Percentiles rank a stretch among this genome's conserved stretches.
Evolutionary conservation across 805 yeast species (phyloP).

Genomic region (Groenewaldozyma tartarivorans): DNA sequence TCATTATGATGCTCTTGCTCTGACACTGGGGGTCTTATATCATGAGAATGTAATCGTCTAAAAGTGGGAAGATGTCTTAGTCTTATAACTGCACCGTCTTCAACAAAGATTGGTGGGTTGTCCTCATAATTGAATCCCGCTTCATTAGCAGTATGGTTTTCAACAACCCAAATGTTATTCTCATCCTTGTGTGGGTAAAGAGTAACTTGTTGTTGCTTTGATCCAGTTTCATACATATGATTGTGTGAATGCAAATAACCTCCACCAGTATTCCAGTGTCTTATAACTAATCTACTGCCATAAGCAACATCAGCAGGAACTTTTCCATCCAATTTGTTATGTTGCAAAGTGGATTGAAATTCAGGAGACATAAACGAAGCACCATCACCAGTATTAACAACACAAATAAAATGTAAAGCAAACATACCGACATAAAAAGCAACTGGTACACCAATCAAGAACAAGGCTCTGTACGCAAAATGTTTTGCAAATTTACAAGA

Average conservation of each 20-base stretch:
- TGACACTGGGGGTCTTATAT: slow-evolving; percentile 75
- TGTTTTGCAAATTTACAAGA: slow-evolving; percentile 32
- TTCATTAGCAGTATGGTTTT: slow-evolving; percentile 28
- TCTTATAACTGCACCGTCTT: slow-evolving; percentile 49
- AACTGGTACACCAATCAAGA: slow-evolving; percentile 46
- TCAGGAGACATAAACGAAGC: slow-evolving; percentile 55
- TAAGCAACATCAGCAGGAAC: slow-evolving; percentile 58
- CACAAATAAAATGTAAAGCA: slow-evolving; percentile 44
- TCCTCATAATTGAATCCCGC: slow-evolving; percentile 15
- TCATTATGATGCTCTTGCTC: slow-evolving; percentile 87
- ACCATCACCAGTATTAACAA: slow-evolving; percentile 44
- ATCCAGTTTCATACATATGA: slow-evolving; percentile 51
- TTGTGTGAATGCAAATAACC: slow-evolving; percentile 76
- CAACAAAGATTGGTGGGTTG: slow-evolving; percentile 35
- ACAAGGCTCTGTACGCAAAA: slow-evolving; percentile 30
- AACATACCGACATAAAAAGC: slow-evolving; percentile 49
- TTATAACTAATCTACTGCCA: slow-evolving; percentile 64
- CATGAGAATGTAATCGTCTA: slow-evolving; percentile 59
- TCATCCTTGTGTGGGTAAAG: slow-evolving; percentile 83
- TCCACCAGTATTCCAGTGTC: slow-evolving; percentile 62
- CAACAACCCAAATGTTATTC: slow-evolving; percentile 70
- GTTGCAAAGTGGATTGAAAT: slow-evolving; percentile 52
- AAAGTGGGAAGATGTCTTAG: slow-evolving; percentile 65
- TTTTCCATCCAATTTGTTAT: slow-evolving; percentile 29
- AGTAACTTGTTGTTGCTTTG: slow-evolving; percentile 79